phyloP scores from a whole-genome alignment of 768 basidiomycete genomes.

The Kwoniella sp. region DNA sequence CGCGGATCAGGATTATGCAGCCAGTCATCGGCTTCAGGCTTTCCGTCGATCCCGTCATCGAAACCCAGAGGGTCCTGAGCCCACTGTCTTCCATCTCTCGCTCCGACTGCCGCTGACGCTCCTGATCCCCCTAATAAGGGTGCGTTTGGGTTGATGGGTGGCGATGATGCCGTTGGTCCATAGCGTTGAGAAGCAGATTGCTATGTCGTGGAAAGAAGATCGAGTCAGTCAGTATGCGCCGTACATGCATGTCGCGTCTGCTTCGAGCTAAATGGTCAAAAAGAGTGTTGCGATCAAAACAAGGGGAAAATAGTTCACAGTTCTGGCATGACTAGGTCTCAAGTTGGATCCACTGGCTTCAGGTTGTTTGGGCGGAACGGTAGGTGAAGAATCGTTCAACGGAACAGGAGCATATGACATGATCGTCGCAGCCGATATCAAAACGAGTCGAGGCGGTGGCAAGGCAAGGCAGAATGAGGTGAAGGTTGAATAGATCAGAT shows the following conservation, averaged over 20 bases:
- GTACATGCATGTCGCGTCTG: no score
- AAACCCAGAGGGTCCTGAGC: conserved; percentile 23
- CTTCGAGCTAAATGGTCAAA: no score
- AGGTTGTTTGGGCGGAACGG: conserved; percentile 5
- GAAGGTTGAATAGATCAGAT: background rate
- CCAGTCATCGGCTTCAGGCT: conserved; percentile 78
- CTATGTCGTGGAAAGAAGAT: background rate
- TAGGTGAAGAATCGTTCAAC: conserved; percentile 1
- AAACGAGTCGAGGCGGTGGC: background rate
- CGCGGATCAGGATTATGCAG: conserved; percentile 84
- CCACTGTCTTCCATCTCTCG: conserved; percentile 21
- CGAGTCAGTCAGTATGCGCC: background rate
- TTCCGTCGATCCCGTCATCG: conserved; percentile 31
- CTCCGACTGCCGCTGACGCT: background rate
- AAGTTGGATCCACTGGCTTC: conserved; percentile 3
- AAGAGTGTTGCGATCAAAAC: no score
- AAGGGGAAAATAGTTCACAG: conserved; percentile 6
- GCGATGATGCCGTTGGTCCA: conserved; percentile 40
- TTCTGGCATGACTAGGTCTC: background rate
- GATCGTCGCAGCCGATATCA: background rate
- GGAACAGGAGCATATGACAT: conserved; percentile 15
- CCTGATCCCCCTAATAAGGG: conserved; percentile 29
- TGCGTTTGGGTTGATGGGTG: conserved; percentile 26
- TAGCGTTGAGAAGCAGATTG: conserved; percentile 29
- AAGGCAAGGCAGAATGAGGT: background rate